These are phyloP conservation scores for Nevesoporus exiguus DNA, from an alignment of 768 basidiomycete genomes.

Conservation along the genomic window DNA sequence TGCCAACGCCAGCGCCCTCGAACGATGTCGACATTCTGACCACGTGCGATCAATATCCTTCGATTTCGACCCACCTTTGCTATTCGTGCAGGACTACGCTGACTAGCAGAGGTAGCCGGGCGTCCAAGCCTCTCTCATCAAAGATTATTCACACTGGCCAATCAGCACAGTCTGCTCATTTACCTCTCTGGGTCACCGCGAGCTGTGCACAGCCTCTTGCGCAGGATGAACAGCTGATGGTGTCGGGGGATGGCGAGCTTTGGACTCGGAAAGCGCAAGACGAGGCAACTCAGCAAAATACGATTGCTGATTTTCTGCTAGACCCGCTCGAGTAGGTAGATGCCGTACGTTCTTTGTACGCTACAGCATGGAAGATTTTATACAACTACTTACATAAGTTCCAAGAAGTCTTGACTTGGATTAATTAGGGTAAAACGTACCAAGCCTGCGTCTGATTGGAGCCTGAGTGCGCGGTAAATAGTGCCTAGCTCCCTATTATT, in stretches of 20 bases:
- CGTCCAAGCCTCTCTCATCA: slow-evolving; percentile 20
- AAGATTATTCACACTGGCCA: neutral
- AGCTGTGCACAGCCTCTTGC: neutral
- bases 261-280: slow-evolving; percentile 32
- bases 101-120: slow-evolving; percentile 54
- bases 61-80: slow-evolving; percentile 46
- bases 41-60: slow-evolving; percentile 10
- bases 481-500: neutral
- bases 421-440: neutral
- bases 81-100: slow-evolving; percentile 62
- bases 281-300: slow-evolving; percentile 35
- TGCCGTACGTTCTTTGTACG: neutral
- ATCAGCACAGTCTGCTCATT: slow-evolving; percentile 15
- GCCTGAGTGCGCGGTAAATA: no score
- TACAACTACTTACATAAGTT: neutral
- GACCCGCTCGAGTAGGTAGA: slow-evolving; percentile 14
- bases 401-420: neutral
- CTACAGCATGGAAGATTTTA: neutral
- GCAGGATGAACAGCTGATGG: neutral
- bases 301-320: slow-evolving; percentile 40
- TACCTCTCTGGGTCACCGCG: slow-evolving; percentile 35
- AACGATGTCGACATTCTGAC: neutral
- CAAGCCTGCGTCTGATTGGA: neutral
- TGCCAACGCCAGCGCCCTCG: neutral
- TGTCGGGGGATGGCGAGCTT: slow-evolving; percentile 24